These are phyloP conservation scores for Colletotrichum orchidophilum DNA, from an alignment of 2,329 filamentous ascomycete genomes.

Conservation along the genomic window DNA sequence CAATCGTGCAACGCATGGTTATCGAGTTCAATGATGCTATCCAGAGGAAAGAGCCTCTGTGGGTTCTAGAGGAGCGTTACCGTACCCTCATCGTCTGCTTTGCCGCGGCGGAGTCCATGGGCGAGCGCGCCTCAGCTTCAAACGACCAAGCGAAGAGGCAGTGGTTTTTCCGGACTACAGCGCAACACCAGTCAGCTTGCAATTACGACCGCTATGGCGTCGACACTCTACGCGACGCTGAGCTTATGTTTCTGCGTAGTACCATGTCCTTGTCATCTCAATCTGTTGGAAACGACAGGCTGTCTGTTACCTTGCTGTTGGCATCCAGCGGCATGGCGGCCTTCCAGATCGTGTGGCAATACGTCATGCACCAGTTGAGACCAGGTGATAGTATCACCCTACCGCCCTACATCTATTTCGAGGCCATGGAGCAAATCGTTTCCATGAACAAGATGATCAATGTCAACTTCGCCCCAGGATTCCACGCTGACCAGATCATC, in stretches of 20 bases:
- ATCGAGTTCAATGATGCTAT: neutral
- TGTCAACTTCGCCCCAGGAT: neutral
- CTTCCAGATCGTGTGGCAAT: conserved; percentile 1
- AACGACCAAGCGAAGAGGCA: no score
- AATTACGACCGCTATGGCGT: no score
- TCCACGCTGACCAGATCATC: neutral
- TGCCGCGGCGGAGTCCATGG: no score
- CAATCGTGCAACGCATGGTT: neutral
- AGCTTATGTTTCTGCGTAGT: no score
- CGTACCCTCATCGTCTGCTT: neutral
- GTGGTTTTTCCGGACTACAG: no score
- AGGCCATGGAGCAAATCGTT: neutral
- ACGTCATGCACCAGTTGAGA: neutral
- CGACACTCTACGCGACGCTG: no score
- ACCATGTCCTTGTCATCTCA: no score
- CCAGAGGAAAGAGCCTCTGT: neutral
- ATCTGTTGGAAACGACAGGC: no score
- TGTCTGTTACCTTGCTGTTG: no score
- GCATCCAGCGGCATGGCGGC: no score
- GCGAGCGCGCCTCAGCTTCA: no score
- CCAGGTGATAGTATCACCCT: neutral
- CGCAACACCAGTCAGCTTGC: no score
- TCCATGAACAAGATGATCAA: neutral
- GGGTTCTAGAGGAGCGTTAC: neutral
- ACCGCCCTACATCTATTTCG: neutral